A percentile compares a stretch with the other conserved stretches of the same genome.
Evolutionary conservation across 495 filamentous ascomycete species (phyloP).

Genomic region (Trichocladium antarcticum): DNA sequence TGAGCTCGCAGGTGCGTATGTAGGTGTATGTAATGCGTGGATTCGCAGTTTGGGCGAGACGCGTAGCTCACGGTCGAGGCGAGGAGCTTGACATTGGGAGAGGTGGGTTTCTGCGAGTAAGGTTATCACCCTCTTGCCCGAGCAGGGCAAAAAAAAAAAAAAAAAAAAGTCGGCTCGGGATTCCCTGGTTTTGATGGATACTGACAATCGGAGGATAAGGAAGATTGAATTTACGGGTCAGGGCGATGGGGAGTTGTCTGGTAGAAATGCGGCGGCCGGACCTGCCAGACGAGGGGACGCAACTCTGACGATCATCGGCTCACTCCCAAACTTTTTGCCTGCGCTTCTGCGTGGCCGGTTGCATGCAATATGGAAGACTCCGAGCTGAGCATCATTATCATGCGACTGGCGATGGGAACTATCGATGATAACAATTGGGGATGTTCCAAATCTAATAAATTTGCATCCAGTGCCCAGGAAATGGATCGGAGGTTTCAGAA

Average conservation of each 20-base stretch:
- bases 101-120: conserved; percentile 3
- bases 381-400: conserved; percentile 14
- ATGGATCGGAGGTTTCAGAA: no score
- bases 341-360: conserved; percentile 9
- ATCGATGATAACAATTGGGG: background rate
- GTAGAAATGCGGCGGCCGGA: conserved; percentile 10
- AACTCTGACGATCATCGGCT: conserved; percentile 26
- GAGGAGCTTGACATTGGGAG: conserved; percentile 16
- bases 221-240: background rate
- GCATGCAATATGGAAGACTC: conserved; percentile 9
- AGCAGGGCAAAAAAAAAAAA: conserved; percentile 4
- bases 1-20: background rate
- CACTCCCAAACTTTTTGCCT: conserved; percentile 9
- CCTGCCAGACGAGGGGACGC: conserved; percentile 7
- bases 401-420: conserved; percentile 4
- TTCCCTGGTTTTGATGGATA: conserved; percentile 10
- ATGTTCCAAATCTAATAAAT: background rate
- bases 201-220: background rate
- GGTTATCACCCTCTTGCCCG: conserved; percentile 4
- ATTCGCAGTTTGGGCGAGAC: conserved; percentile 13
- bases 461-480: no score
- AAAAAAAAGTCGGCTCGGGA: conserved; percentile 10
- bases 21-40: background rate
- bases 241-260: conserved; percentile 1
- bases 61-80: conserved; percentile 16